Conservation (phyloP, 352 stramenopile genomes). For the Elongisporangium anandrum region DNA sequence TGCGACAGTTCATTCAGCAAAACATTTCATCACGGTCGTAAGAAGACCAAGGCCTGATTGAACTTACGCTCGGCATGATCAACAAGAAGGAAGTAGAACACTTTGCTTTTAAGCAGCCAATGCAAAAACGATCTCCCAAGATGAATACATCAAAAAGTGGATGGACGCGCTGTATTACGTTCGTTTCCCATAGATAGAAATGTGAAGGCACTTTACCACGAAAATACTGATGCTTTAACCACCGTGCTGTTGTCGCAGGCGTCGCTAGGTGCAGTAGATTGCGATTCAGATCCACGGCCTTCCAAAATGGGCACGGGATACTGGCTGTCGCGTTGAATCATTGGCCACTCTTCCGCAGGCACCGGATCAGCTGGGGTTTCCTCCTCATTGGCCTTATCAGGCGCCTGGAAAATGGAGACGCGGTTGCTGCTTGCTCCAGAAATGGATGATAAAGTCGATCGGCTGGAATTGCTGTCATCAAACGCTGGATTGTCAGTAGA, state of each 20-base stretch:
- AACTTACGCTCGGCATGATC: too few species aligned
- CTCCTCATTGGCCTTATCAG: slow-evolving; percentile 1
- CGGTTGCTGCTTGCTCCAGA: slow-evolving; percentile 1
- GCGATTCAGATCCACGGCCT: slow-evolving; percentile 19
- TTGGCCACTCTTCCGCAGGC: slow-evolving; percentile 22
- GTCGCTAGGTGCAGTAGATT: not conserved
- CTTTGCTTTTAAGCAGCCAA: too few species aligned
- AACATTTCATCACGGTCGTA: slow-evolving; percentile 32
- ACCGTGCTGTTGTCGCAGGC: not conserved
- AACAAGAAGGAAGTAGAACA: not conserved
- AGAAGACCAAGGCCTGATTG: not conserved
- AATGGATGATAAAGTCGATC: slow-evolving; percentile 6
- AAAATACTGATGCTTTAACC: not conserved
- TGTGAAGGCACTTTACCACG: not conserved
- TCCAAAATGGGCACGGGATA: slow-evolving; percentile 28
- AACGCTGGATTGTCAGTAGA: slow-evolving; percentile 1
- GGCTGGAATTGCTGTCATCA: slow-evolving; percentile 5
- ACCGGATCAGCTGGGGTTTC: not conserved
- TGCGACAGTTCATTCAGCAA: slow-evolving; percentile 72
- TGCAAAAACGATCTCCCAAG: too few species aligned
- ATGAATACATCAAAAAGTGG: not conserved
- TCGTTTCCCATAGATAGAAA: not conserved
- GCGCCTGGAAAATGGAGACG: slow-evolving; percentile 6
- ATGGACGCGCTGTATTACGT: not conserved
- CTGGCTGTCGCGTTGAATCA: slow-evolving; percentile 37